These are phyloP conservation scores for Pleurozium schreberi DNA, from an alignment of 225 moss, liverwort and hornwort genomes.

Conservation along the genomic window DNA sequence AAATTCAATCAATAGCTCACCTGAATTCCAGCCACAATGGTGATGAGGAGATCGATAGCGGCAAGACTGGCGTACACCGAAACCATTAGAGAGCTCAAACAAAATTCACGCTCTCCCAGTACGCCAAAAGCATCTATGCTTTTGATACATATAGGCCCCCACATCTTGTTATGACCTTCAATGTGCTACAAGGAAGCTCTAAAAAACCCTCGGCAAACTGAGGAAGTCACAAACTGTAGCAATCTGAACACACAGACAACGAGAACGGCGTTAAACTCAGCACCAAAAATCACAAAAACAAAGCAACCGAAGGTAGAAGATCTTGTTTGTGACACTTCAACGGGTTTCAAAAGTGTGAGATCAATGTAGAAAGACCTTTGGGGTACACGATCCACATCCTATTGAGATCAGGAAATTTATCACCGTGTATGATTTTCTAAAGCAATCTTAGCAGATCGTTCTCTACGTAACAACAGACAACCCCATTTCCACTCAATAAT, in stretches of 20 bases:
- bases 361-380: not conserved
- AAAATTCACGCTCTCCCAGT: conserved; percentile 6
- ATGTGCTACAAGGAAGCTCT: not conserved
- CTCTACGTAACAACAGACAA: not conserved
- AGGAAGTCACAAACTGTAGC: not conserved
- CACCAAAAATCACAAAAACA: not conserved
- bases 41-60: conserved; percentile 16
- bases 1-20: not conserved
- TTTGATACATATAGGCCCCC: conserved; percentile 29
- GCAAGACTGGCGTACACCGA: conserved; percentile 29
- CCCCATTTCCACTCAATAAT: not conserved
- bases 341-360: not conserved
- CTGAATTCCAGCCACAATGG: conserved; percentile 32
- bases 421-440: not conserved
- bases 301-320: not conserved
- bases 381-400: not conserved
- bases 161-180: conserved; percentile 15
- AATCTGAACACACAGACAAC: conserved; percentile 16
- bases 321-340: not conserved
- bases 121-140: conserved; percentile 16
- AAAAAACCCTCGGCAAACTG: not conserved
- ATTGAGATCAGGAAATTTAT: not conserved
- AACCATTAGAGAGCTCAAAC: conserved; percentile 19
- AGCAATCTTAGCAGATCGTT: not conserved
- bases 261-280: not conserved